These are phyloP conservation scores for Mycosphaerella arachidis DNA, from an alignment of 2,329 filamentous ascomycete genomes.

Conservation along the genomic window DNA sequence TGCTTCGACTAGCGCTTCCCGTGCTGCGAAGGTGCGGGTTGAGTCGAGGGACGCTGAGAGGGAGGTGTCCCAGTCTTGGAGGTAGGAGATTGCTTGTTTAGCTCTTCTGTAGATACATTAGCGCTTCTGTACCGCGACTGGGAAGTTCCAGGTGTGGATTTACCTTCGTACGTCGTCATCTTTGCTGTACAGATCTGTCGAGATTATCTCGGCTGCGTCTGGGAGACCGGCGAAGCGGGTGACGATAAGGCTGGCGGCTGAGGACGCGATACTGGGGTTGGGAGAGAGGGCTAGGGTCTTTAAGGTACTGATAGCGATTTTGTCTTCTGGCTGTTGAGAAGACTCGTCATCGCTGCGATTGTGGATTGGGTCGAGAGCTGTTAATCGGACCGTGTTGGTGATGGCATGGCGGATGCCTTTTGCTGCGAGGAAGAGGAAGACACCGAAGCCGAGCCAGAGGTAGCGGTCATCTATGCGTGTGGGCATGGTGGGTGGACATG, in stretches of 20 bases:
- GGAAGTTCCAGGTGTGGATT: no score
- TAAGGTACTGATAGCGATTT: slow-evolving; percentile 40
- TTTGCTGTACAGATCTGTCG: slow-evolving; percentile 13
- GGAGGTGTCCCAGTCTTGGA: slow-evolving; percentile 24
- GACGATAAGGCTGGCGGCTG: slow-evolving; percentile 29
- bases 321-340: slow-evolving; percentile 52
- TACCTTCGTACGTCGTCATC: slow-evolving; percentile 9
- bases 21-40: neutral
- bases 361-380: slow-evolving; percentile 62
- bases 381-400: slow-evolving; percentile 56
- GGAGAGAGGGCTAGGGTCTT: slow-evolving; percentile 37
- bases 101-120: slow-evolving; percentile 1
- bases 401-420: slow-evolving; percentile 57
- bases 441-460: slow-evolving; percentile 45
- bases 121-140: no score
- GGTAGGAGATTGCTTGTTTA: slow-evolving; percentile 18
- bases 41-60: neutral
- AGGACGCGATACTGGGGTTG: slow-evolving; percentile 42
- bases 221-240: slow-evolving; percentile 18
- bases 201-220: slow-evolving; percentile 15
- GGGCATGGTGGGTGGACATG: slow-evolving; percentile 16
- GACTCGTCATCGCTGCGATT: slow-evolving; percentile 72
- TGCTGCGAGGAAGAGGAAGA: slow-evolving; percentile 57
- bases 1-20: neutral
- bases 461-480: slow-evolving; percentile 35